Evolutionary conservation across 2,329 filamentous ascomycete species (phyloP).

Genomic region (Fusarium agapanthi): DNA sequence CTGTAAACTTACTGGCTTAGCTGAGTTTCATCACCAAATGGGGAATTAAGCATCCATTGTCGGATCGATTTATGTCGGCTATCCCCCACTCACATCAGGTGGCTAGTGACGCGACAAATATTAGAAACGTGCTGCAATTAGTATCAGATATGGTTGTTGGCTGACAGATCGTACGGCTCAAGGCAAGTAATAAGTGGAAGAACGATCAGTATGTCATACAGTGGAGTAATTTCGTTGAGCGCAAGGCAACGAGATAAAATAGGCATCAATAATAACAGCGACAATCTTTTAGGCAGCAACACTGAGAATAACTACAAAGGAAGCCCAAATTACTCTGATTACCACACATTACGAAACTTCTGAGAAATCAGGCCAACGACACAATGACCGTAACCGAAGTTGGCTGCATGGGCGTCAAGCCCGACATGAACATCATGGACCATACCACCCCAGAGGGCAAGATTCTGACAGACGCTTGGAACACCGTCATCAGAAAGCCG

Average conservation of each 20-base stretch:
- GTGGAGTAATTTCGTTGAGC: no score
- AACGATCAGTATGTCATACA: no score
- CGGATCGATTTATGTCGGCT: no score
- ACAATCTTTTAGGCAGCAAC: background rate
- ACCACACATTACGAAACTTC: fast-evolving
- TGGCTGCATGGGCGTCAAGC: slow-evolving; percentile 11
- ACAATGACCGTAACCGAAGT: slow-evolving; percentile 15
- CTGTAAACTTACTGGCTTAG: no score
- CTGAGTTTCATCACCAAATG: no score
- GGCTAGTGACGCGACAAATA: no score
- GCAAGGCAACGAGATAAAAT: background rate
- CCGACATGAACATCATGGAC: slow-evolving; percentile 6
- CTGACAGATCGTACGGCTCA: no score
- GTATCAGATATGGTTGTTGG: no score
- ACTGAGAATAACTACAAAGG: background rate
- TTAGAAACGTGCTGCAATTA: no score
- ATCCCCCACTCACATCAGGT: no score
- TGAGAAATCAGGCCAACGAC: background rate
- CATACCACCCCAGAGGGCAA: background rate
- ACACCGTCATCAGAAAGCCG: background rate
- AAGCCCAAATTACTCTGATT: background rate
- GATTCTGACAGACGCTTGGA: background rate
- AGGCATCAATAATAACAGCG: background rate
- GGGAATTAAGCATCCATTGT: no score
- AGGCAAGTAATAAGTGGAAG: no score